Evolutionary conservation across 2,329 filamentous ascomycete species (phyloP), one percentile per base, ranked within the genome.

Genomic region (Alternaria brassicicola): DNA sequence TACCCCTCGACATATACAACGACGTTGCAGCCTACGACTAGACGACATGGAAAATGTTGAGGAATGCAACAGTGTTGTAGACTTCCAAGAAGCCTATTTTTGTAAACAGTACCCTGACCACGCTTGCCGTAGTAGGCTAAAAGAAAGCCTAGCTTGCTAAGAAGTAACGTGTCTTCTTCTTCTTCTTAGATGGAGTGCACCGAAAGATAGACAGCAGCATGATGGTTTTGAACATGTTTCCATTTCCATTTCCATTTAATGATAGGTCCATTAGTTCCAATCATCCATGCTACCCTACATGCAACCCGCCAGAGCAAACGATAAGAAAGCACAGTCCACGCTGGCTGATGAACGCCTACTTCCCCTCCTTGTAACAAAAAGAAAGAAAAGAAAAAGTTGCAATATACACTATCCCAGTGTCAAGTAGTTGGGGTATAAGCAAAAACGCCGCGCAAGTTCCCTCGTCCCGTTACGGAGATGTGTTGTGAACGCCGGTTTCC

Each of bases 361-460:
- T 31, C 15, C 31, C 21, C n/a, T 8, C 36, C 26, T 15, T n/a
- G 8, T 19, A 21, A 47, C 6, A 30, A 47, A 35, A 51, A 9
- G 13, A 53, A 31, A 28, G 17, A 33, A 52, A 56, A 43, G 30
- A 35, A 48, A 55, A 49, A 50, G 30, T 54, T 56, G 64, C 59
- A 60, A 55, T 64, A 53, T 68, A 66, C 66, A 68, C 64, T 68
- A 51, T 66, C 61, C 63, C 61, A 65, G 66, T 66, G 64, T 55
- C 63, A 57, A 23, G 31, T 28, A 28, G 21, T 55, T 57, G 64
- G 66, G 36, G 66, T 69, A 68, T 69, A 67, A 67, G 59, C 63
- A 65, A 65, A 47, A n/a, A 56, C 39, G 50, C 50, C 50, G 23
- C 13, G 21, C 47, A 28, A 35, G 23, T 38, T 19, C 43, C 19